phyloP scores from a whole-genome alignment of 2,329 filamentous ascomycete species.

The Simplicillium sp. region DNA sequence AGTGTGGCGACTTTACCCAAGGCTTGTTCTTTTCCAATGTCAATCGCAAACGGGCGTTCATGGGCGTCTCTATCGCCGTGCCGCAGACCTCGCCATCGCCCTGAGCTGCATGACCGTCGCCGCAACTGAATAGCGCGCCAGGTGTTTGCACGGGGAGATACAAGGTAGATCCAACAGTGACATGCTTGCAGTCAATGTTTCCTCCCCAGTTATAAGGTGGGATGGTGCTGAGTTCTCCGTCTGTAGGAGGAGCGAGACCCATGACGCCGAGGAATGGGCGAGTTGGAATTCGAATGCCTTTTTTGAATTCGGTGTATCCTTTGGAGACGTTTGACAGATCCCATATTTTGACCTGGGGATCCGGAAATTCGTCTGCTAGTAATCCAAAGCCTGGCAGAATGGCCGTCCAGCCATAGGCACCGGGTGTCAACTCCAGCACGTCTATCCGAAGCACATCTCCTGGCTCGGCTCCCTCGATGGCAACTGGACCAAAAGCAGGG shows the following conservation, averaged over 20 bases:
- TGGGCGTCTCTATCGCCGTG: constrained; percentile 45
- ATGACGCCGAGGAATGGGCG: constrained; percentile 43
- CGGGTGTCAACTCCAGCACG: constrained; percentile 32
- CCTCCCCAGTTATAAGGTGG: constrained; percentile 41
- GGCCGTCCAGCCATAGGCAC: constrained; percentile 42
- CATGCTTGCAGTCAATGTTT: constrained; percentile 44
- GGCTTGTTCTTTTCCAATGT: constrained; percentile 34
- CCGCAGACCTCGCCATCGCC: constrained; percentile 46
- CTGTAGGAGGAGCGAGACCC: constrained; percentile 35
- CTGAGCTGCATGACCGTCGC: constrained; percentile 44
- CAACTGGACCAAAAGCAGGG: constrained; percentile 41
- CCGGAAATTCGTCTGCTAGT: constrained; percentile 35
- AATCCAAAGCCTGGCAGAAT: constrained; percentile 41
- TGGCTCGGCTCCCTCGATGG: constrained; percentile 35
- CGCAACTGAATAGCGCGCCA: constrained; percentile 43
- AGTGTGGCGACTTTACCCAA: constrained; percentile 38
- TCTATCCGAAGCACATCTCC: constrained; percentile 43
- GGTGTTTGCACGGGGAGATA: constrained; percentile 38
- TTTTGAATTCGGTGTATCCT: constrained; percentile 30
- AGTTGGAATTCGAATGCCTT: constrained; percentile 37
- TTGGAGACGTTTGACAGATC: constrained; percentile 19
- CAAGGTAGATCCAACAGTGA: constrained; percentile 34
- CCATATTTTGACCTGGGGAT: constrained; percentile 37
- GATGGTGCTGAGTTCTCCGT: constrained; percentile 36
- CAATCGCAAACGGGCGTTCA: constrained; percentile 37